Percentiles rank a stretch among this genome's conserved stretches.
These are phyloP conservation scores for Westerdykella aurantiaca DNA, from an alignment of 2,329 filamentous ascomycete genomes.

Conservation along the genomic window DNA sequence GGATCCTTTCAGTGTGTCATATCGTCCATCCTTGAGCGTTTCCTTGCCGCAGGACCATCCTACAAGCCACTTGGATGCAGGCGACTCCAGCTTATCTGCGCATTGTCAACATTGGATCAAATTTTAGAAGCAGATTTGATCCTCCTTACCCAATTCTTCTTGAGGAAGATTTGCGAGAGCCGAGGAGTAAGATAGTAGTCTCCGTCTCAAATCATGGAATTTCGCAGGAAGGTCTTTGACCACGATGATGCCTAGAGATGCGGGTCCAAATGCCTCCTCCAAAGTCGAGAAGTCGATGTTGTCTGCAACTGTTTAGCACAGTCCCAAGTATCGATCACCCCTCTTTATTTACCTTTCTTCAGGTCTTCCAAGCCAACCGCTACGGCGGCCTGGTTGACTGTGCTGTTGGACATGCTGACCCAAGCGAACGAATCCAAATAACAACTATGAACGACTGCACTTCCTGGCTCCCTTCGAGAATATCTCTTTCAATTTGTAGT, in stretches of 20 bases:
- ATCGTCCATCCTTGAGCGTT: slow-evolving; percentile 68
- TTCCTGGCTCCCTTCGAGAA: slow-evolving; percentile 1
- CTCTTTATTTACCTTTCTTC: slow-evolving; percentile 37
- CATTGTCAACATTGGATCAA: slow-evolving; percentile 5
- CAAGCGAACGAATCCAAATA: not conserved
- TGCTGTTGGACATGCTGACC: slow-evolving; percentile 12
- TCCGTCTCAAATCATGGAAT: slow-evolving; percentile 66
- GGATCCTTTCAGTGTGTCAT: slow-evolving; percentile 75
- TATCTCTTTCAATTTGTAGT: not conserved
- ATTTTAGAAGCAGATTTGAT: not conserved
- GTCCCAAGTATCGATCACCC: not conserved
- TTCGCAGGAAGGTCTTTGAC: slow-evolving; percentile 74
- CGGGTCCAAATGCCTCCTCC: slow-evolving; percentile 78
- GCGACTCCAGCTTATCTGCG: slow-evolving; percentile 43
- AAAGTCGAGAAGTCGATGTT: slow-evolving; percentile 63
- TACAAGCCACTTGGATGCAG: slow-evolving; percentile 54
- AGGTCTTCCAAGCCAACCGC: slow-evolving; percentile 38
- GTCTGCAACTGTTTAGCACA: slow-evolving; percentile 41
- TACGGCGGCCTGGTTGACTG: slow-evolving; percentile 24
- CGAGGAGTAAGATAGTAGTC: slow-evolving; percentile 77
- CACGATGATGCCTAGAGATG: slow-evolving; percentile 87
- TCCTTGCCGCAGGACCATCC: slow-evolving; percentile 81
- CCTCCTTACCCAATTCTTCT: slow-evolving; percentile 59
- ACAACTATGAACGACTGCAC: not conserved
- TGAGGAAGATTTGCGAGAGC: slow-evolving; percentile 77